Evolutionary conservation across 2,329 filamentous ascomycete species (phyloP).

Genomic region (Plectosphaerella plurivora): DNA sequence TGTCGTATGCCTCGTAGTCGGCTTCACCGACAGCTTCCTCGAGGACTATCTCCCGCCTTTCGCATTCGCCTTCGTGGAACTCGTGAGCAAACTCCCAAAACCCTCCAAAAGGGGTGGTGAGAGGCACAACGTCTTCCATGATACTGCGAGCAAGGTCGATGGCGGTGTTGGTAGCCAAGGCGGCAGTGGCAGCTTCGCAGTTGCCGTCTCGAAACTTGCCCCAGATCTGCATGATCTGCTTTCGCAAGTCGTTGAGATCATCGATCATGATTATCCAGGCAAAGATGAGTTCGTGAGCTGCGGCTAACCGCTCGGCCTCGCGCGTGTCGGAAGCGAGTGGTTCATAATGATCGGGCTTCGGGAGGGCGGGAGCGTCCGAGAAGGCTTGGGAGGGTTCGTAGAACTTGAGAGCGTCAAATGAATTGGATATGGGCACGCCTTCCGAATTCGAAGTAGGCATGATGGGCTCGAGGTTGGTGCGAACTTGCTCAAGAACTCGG

Average conservation of each 20-base stretch:
- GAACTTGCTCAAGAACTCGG: conserved; percentile 26
- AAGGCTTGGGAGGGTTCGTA: conserved; percentile 33
- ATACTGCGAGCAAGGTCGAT: conserved; percentile 25
- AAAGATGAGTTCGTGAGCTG: conserved; percentile 19
- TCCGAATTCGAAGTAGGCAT: conserved; percentile 5
- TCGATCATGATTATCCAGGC: conserved; percentile 19
- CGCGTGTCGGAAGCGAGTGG: conserved; percentile 16
- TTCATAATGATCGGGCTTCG: conserved; percentile 9
- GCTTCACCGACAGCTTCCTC: too few species aligned
- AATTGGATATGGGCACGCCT: conserved; percentile 18
- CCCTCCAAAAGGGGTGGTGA: conserved; percentile 17
- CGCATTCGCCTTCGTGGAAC: too few species aligned
- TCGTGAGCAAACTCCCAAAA: not conserved
- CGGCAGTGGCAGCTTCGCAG: conserved; percentile 24
- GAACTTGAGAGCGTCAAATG: conserved; percentile 27
- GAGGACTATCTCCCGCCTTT: too few species aligned
- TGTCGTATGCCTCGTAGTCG: too few species aligned
- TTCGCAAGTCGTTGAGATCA: conserved; percentile 23
- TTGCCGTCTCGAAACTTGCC: conserved; percentile 14
- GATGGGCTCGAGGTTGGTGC: conserved; percentile 19
- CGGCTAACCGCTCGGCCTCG: conserved; percentile 16
- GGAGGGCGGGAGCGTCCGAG: conserved; percentile 21
- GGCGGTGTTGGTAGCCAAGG: conserved; percentile 31
- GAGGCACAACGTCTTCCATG: conserved; percentile 21
- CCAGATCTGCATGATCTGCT: conserved; percentile 25